Conservation (phyloP, 2,329 filamentous ascomycete genomes). For the Aspergillus transmontanensis region DNA sequence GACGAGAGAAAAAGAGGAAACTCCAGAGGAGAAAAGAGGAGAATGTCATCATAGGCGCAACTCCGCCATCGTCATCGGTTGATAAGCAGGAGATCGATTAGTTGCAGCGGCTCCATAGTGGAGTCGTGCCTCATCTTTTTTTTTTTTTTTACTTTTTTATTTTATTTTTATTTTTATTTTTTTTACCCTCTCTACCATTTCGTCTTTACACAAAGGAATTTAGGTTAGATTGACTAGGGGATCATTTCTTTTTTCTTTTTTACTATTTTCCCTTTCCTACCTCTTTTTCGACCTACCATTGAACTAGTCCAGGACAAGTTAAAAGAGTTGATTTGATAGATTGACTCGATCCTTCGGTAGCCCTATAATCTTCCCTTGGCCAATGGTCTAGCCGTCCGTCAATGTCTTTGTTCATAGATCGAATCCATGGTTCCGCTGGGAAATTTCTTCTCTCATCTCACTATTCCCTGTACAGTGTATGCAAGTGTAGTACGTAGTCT, state of each 20-base stretch:
- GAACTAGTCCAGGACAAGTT: background rate
- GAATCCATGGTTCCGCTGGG: background rate
- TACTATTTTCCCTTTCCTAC: background rate
- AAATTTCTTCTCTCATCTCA: background rate
- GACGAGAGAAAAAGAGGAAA: background rate
- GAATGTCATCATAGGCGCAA: background rate
- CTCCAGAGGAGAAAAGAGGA: background rate
- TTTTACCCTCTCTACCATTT: background rate
- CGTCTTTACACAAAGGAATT: background rate
- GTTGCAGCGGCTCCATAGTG: background rate
- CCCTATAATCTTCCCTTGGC: background rate
- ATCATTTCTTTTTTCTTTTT: background rate
- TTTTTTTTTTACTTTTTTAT: background rate
- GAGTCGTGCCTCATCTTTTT: background rate
- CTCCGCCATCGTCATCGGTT: background rate
- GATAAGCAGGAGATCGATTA: constrained; percentile 1
- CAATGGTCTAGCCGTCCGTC: background rate
- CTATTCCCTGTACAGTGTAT: background rate
- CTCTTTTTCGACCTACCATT: background rate
- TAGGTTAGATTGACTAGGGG: background rate
- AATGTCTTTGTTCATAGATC: background rate
- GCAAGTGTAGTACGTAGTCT: background rate
- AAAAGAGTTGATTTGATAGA: background rate
- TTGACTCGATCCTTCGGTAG: background rate
- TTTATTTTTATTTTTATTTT: background rate